phyloP scores from a whole-genome alignment of 345 rosid species.

The Hibiscus tridactylites region DNA sequence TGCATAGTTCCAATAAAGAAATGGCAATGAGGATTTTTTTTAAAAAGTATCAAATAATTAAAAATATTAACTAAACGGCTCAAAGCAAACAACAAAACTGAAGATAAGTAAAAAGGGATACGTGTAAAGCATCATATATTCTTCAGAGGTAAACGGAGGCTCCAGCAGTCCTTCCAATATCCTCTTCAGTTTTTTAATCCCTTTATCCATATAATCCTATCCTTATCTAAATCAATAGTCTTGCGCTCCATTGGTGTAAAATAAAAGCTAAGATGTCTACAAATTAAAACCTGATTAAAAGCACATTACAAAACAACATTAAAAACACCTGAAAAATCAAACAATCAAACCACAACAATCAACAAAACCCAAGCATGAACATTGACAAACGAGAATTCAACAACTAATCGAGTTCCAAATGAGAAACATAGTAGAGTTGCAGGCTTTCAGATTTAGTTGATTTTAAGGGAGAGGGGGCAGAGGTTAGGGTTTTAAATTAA shows the following conservation, averaged over 20 bases:
- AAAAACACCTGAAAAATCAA: background rate
- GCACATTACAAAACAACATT: background rate
- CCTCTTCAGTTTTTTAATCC: conserved; percentile 64
- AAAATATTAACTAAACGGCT: background rate
- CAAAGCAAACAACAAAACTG: background rate
- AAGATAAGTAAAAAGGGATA: conserved; percentile 18
- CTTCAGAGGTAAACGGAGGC: conserved; percentile 56
- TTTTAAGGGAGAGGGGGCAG: too few species aligned
- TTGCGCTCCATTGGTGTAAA: conserved; percentile 47
- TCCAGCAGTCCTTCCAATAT: conserved; percentile 62
- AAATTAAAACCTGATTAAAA: conserved; percentile 2
- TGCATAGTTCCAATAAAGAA: conserved; percentile 14
- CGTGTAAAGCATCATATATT: conserved; percentile 85
- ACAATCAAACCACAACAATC: background rate
- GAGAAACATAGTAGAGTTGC: too few species aligned
- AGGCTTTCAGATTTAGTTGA: too few species aligned
- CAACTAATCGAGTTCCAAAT: background rate
- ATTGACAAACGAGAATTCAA: background rate
- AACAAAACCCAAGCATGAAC: background rate
- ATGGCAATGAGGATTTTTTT: background rate
- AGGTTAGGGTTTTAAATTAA: too few species aligned
- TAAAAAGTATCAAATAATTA: background rate
- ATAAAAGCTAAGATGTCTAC: background rate
- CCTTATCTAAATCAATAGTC: conserved; percentile 65
- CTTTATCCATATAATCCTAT: conserved; percentile 74